Evolutionary conservation across 345 rosid genomes (phyloP).

Genomic region (Mallotus nudiflorus): DNA sequence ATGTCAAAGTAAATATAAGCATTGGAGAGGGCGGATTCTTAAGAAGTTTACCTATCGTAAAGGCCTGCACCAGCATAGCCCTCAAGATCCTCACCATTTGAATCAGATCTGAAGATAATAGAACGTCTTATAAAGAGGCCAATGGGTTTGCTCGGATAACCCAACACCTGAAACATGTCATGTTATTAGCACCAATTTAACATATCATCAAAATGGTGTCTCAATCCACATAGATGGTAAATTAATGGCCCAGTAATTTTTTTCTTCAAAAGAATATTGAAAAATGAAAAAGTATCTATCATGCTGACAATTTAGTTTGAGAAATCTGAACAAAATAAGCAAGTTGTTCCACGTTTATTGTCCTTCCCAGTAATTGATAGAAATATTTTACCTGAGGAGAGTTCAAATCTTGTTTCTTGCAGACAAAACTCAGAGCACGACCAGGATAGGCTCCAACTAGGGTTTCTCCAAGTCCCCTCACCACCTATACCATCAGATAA

Average conservation of each 20-base stretch:
- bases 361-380: not conserved
- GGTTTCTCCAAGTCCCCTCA: conserved; percentile 97
- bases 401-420: conserved; percentile 69
- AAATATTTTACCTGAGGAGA: conserved; percentile 64
- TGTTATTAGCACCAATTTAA: conserved; percentile 17
- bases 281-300: not conserved
- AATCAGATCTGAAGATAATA: conserved; percentile 91
- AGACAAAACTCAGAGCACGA: conserved; percentile 88
- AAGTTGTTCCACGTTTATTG: not conserved
- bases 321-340: not conserved
- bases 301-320: not conserved
- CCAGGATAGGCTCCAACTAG: conserved; percentile 99
- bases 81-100: conserved; percentile 97
- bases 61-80: conserved; percentile 99
- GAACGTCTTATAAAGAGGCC: conserved; percentile 94
- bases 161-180: conserved; percentile 57
- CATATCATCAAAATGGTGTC: not conserved
- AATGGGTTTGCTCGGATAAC: conserved; percentile 95
- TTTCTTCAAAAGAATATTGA: not conserved
- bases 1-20: not conserved
- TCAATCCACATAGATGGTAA: not conserved
- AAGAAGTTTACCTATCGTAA: conserved; percentile 80
- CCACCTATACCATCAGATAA: conserved; percentile 55
- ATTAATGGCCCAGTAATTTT: not conserved
- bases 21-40: not conserved